Evolutionary conservation across 2,329 filamentous ascomycete species (phyloP).

Genomic region (Talaromyces sp.): DNA sequence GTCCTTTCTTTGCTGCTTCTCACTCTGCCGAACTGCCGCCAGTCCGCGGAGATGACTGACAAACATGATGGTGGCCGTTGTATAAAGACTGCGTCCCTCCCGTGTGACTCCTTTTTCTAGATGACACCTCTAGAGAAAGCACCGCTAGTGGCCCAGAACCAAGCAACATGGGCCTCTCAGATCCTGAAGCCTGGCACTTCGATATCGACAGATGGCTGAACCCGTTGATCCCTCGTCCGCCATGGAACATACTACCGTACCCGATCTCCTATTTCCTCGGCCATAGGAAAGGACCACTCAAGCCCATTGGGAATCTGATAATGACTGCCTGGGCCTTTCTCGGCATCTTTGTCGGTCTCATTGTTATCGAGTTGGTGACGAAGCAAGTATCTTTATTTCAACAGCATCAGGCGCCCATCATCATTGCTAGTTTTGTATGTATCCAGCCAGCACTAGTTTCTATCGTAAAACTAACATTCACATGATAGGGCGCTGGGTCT

Average conservation of each 20-base stretch:
- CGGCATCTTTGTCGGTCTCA: slow-evolving; percentile 58
- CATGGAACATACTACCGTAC: slow-evolving; percentile 59
- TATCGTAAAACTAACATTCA: not conserved
- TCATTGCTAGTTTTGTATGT: slow-evolving; percentile 68
- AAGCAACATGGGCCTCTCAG: slow-evolving; percentile 15
- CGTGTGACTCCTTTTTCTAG: not conserved
- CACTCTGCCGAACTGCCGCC: not conserved
- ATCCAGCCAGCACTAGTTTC: not conserved
- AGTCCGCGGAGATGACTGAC: slow-evolving; percentile 7
- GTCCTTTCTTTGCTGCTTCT: not conserved
- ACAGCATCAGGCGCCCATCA: slow-evolving; percentile 50
- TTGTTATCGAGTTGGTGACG: slow-evolving; percentile 55
- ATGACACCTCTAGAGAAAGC: not conserved
- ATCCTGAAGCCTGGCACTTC: slow-evolving; percentile 48
- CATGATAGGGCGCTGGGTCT: slow-evolving; percentile 61
- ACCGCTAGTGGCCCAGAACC: not conserved
- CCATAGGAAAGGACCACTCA: slow-evolving; percentile 43
- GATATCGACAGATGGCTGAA: slow-evolving; percentile 75
- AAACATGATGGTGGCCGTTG: not conserved
- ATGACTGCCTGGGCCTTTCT: slow-evolving; percentile 60
- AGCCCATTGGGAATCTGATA: slow-evolving; percentile 52
- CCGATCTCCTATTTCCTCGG: slow-evolving; percentile 66
- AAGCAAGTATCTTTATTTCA: slow-evolving; percentile 52
- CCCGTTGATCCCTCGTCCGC: slow-evolving; percentile 61
- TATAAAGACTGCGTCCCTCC: not conserved